A percentile compares a stretch with the other conserved stretches of the same genome.
Conservation (phyloP, 164 flowering plant species). For the grape (Vitis vinifera) region ASM3070453v1 NC_081808.1:25705501-25706000, state of each 20-base stretch:
- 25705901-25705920: too few species aligned
- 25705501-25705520: conserved; percentile 4
- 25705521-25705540: conserved; percentile 9
- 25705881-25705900: conserved; percentile 19
- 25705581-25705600: conserved; percentile 13
- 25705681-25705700: neutral
- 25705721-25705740: neutral
- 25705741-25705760: neutral
- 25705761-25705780: conserved; percentile 7
- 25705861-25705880: conserved; percentile 25
- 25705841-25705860: conserved; percentile 9
- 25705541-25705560: conserved; percentile 14
- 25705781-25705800: conserved; percentile 16
- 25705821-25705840: conserved; percentile 25
- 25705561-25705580: conserved; percentile 15
- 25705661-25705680: conserved; percentile 24
- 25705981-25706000: too few species aligned
- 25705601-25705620: conserved; percentile 12
- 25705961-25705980: too few species aligned
- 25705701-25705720: too few species aligned
- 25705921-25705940: too few species aligned
- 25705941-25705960: too few species aligned
- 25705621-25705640: conserved; percentile 19
- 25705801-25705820: conserved; percentile 25
- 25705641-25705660: conserved; percentile 21